Evolutionary conservation across 768 basidiomycete genomes (phyloP), one percentile per base, ranked within the genome.

Genomic region (Suillus americanus): DNA sequence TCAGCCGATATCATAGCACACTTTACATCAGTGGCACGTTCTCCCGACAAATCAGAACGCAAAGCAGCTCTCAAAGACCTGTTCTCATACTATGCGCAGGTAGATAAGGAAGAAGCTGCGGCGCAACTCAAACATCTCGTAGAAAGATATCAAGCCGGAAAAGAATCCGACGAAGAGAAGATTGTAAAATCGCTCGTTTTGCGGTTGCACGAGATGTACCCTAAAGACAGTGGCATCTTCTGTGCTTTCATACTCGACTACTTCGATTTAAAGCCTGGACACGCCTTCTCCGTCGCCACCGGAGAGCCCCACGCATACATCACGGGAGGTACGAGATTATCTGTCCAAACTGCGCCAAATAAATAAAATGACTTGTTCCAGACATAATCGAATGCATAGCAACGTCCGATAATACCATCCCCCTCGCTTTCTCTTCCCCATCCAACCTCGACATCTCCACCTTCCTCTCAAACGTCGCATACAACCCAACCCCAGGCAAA

Each of bases 401-500:
- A 0, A 79, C 80, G 3, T 82, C 81, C 0, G 85, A 86, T 77
- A 86, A 86, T 72, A 85, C 86, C 67, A 80, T 87, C 56, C 83
- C 85, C 62, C 83, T 83, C 23, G 86, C 84, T 20, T 80, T 86
- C 60, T 54, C 50, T 2, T 41, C 62, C 10, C 25, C 45, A 23
- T 96, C 96, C 78, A 83, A 94, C 43, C 87, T 94, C 45, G 95
- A 97, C 74, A 86, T 97, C 51, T 87, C 89, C 16, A 96, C 94
- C 66, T 86, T 98, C 43, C 81, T 95, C 64, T 80, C 84, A 7
- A 89, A 89, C 65, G 83, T 97, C 62, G 96, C 92, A 5, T 97
- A 96, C 75, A 80, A 76, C 57, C 82, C 91, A 4, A 86, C 87
- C 1, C 81, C 83, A 2, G 83, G 89, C 0, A 77, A 81, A 20